Evolutionary conservation across 1,284 basidiomycete species (phyloP).

Genomic region (Xerocomus amazonicus): DNA sequence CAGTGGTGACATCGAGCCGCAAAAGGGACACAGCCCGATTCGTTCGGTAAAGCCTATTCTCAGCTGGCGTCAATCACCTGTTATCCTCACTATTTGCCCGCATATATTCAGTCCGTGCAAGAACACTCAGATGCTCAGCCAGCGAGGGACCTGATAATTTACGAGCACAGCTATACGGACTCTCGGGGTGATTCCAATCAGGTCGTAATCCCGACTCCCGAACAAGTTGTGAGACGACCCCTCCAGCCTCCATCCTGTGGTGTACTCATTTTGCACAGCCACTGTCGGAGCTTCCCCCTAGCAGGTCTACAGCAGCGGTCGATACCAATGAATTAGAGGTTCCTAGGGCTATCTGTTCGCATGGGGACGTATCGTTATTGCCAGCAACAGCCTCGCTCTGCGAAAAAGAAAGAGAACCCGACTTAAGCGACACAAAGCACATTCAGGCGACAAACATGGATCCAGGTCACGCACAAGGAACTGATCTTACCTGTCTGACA

Average conservation of each 20-base stretch:
- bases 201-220: background rate
- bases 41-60: conserved; percentile 8
- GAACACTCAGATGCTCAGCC: conserved; percentile 1
- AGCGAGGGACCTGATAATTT: background rate
- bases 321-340: background rate
- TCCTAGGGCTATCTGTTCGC: background rate
- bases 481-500: background rate
- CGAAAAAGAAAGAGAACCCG: conserved; percentile 1
- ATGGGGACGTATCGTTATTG: background rate
- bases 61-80: background rate
- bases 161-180: background rate
- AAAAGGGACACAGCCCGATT: background rate
- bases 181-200: background rate
- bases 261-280: conserved; percentile 12
- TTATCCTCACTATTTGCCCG: conserved; percentile 6
- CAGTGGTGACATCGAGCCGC: background rate
- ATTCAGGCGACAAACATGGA: background rate
- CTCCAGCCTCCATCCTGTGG: background rate
- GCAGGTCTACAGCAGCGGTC: background rate
- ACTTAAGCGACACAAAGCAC: background rate
- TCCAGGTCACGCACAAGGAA: background rate
- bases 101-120: conserved; percentile 22
- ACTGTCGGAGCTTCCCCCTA: background rate
- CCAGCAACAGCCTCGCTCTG: background rate
- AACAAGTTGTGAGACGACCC: conserved; percentile 12